These are phyloP conservation scores for Ilex paraguariensis DNA, from an alignment of 305 asterid genomes.

Conservation along the genomic window DNA sequence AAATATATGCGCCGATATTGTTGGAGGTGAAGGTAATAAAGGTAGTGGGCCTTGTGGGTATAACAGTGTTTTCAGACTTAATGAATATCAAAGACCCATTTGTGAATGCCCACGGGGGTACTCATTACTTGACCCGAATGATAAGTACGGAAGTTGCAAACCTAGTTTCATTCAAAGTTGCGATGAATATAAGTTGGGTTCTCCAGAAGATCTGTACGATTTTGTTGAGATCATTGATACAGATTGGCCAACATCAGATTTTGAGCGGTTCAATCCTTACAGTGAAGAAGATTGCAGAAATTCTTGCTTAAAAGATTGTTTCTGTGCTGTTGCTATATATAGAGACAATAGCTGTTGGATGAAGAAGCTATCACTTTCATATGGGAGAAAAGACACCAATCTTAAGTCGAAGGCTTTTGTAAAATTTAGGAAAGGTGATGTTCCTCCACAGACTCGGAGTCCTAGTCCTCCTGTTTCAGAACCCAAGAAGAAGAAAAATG, in stretches of 20 bases:
- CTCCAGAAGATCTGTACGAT: too few species aligned
- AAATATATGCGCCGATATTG: too few species aligned
- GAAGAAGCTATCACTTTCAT: constrained; percentile 26
- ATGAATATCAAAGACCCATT: constrained; percentile 17
- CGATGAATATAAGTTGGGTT: constrained; percentile 13
- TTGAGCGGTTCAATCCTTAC: constrained; percentile 18
- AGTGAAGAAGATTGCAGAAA: constrained; percentile 13
- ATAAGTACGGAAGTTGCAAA: constrained; percentile 18
- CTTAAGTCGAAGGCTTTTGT: too few species aligned
- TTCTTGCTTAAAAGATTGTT: constrained; percentile 19
- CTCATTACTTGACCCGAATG: constrained; percentile 18
- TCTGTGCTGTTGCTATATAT: constrained; percentile 27
- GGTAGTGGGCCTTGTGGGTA: constrained; percentile 39
- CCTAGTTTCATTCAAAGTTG: constrained; percentile 24
- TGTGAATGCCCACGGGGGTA: constrained; percentile 24
- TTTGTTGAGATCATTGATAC: constrained; percentile 28
- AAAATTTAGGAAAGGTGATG: too few species aligned
- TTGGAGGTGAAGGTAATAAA: constrained; percentile 3
- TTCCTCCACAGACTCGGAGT: constrained; percentile 13
- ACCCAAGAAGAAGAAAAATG: too few species aligned
- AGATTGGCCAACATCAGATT: constrained; percentile 25
- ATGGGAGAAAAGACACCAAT: constrained; percentile 20
- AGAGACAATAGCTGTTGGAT: constrained; percentile 18
- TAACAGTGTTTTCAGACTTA: constrained; percentile 28
- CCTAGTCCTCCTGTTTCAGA: too few species aligned